Evolutionary conservation across 305 asterid genomes (phyloP).

Genomic region (Striga hermonthica): DNA sequence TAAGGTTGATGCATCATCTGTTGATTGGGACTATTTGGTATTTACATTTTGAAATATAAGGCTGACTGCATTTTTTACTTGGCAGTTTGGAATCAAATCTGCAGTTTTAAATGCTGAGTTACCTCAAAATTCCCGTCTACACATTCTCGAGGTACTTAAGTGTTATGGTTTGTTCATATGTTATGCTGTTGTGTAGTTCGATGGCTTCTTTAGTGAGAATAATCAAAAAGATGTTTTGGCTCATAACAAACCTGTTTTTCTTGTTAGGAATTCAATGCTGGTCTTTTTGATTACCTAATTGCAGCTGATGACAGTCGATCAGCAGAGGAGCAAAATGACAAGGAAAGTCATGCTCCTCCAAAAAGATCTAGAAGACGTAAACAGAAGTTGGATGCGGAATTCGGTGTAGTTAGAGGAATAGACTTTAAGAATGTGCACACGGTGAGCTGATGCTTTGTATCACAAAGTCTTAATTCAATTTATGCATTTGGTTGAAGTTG

Average conservation of each 20-base stretch:
- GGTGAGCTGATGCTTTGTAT: conserved; percentile 42
- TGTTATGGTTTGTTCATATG: conserved; percentile 21
- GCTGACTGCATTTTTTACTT: conserved; percentile 29
- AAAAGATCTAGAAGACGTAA: conserved; percentile 59
- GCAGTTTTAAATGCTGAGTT: conserved; percentile 94
- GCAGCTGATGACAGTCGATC: conserved; percentile 69
- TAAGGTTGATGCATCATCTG: not conserved
- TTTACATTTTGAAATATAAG: conserved; percentile 15
- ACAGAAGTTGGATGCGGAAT: conserved; percentile 74
- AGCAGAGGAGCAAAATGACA: conserved; percentile 45
- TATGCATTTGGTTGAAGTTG: not conserved
- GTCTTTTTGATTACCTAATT: conserved; percentile 84
- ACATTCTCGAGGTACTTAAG: conserved; percentile 67
- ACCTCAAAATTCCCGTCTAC: conserved; percentile 93
- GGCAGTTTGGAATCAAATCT: conserved; percentile 89
- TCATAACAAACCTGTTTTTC: conserved; percentile 17
- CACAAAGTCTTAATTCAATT: conserved; percentile 9
- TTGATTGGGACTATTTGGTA: conserved; percentile 8
- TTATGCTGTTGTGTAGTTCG: not conserved
- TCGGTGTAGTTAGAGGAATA: conserved; percentile 92
- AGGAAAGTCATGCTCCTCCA: conserved; percentile 38
- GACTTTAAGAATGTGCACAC: conserved; percentile 94
- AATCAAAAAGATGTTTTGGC: conserved; percentile 14
- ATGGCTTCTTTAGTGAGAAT: conserved; percentile 12
- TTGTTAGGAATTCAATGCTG: conserved; percentile 82